phyloP scores from a whole-genome alignment of 2,329 filamentous ascomycete species.

The Peltaster fructicola region DNA sequence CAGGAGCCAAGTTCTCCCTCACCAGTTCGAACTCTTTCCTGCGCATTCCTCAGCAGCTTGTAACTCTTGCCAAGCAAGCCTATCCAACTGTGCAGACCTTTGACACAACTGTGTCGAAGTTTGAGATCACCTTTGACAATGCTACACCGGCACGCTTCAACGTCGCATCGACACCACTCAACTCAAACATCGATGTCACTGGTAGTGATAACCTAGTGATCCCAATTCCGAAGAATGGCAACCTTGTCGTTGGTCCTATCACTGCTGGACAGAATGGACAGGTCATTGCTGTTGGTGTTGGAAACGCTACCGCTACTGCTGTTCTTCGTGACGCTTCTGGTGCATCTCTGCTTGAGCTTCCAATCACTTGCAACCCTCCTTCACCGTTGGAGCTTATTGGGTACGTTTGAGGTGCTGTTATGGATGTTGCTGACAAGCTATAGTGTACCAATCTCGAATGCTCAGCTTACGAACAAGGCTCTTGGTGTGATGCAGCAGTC shows the following conservation, averaged over 20 bases:
- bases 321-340: too few relatives aligned
- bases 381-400: constrained; percentile 2
- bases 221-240: constrained; percentile 1
- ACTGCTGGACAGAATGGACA: constrained; percentile 2
- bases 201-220: constrained; percentile 1
- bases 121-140: constrained; percentile 1
- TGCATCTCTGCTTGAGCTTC: constrained; percentile 1
- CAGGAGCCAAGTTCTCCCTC: constrained; percentile 1
- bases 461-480: too few relatives aligned
- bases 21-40: constrained; percentile 2
- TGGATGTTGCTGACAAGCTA: too few relatives aligned
- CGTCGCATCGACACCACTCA: constrained; percentile 1
- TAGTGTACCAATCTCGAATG: too few relatives aligned
- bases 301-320: too few relatives aligned
- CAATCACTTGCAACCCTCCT: constrained; percentile 2
- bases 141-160: constrained; percentile 1
- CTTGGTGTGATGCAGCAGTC: too few relatives aligned
- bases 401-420: too few relatives aligned
- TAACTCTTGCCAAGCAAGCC: constrained; percentile 2
- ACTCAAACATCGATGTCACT: background rate
- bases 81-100: constrained; percentile 1
- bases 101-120: constrained; percentile 1
- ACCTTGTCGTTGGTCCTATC: constrained; percentile 2
- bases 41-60: constrained; percentile 1
- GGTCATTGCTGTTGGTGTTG: constrained; percentile 1